Evolutionary conservation across 2,329 filamentous ascomycete genomes (phyloP), one percentile per base, ranked within the genome.

Genomic region (Penicillium sp.): DNA sequence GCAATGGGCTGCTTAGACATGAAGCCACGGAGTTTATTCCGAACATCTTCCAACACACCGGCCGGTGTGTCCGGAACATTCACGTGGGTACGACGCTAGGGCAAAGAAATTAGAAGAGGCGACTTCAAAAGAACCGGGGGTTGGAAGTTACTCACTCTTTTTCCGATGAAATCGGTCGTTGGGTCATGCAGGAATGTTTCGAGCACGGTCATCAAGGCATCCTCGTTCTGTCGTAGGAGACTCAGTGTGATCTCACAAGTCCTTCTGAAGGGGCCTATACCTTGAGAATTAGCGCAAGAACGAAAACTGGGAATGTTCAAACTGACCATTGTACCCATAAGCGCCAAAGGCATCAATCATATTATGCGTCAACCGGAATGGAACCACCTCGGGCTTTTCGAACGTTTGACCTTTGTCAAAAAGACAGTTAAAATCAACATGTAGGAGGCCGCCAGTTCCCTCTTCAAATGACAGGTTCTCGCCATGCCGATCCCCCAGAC

Each of bases 361-460:
- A 75, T 99, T 99, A 79, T 97, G 93, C 4, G 94, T 99, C 39
- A 99, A 81, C 14, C 95, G 89, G 80, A 99, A 99, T 2, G 94
- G 95, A 1, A 99, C 94, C 29, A 89, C 81, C 74, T 99, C 94
- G 0, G 94, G 93, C 72, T 95, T 96, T 59, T 91, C 88, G 70
- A 99, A 97, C 0, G 92, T 97, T 38, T 93, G 83, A 1, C 94
- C 94, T 70, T 99, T 99, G 78, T 99, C 95, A 71, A 99, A 99
- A 4, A 99, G 85, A 73, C 95, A 99, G 76, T 99, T 99, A 81
- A 99, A 99, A 75, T 99, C 94, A 42, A 99, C 95, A 74, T 99
- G 94, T 74, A 99, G 90, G 2, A 96, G 86, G 47, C 93, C 93
- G 41, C 95, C 94, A 61, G 91, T 95, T 53, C 89, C 88, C 76